These are phyloP conservation scores for Skeletonema menzelii DNA, from an alignment of 108 stramenopile genomes.

Conservation along the genomic window DNA sequence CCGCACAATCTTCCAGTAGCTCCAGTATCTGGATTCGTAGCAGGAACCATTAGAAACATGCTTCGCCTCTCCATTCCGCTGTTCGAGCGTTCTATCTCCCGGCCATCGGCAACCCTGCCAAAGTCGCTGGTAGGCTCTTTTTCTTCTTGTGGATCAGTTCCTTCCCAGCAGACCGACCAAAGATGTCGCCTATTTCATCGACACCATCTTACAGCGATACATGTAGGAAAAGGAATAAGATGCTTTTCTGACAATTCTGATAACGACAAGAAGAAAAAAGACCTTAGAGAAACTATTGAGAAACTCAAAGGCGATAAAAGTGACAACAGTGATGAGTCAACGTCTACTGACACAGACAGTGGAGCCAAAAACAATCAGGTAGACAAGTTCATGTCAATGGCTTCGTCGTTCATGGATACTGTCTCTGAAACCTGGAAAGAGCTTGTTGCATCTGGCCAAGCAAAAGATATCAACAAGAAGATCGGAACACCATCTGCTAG, in stretches of 20 bases:
- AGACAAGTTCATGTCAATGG: slow-evolving; percentile 12
- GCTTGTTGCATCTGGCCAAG: slow-evolving; percentile 67
- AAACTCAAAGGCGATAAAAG: slow-evolving; percentile 24
- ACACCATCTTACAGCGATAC: neutral
- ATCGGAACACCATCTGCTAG: slow-evolving; percentile 59
- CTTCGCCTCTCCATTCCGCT: neutral
- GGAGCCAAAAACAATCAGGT: slow-evolving; percentile 13
- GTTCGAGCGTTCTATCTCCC: neutral
- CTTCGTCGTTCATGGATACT: slow-evolving; percentile 49
- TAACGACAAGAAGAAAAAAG: slow-evolving; percentile 26
- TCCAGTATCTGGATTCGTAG: too few species aligned
- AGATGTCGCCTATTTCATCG: neutral
- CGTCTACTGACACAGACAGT: neutral
- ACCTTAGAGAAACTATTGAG: slow-evolving; percentile 46
- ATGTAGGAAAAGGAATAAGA: neutral
- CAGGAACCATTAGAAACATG: neutral
- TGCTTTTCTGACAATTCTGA: slow-evolving; percentile 4
- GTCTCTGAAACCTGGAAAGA: slow-evolving; percentile 81
- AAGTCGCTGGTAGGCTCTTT: neutral
- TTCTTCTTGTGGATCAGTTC: neutral
- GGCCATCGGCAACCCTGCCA: neutral
- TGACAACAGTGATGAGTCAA: neutral
- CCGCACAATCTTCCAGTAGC: too few species aligned
- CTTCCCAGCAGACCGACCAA: neutral
- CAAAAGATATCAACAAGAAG: slow-evolving; percentile 84